These are phyloP conservation scores for Onygena corvina DNA, from an alignment of 2,329 filamentous ascomycete species.

Conservation along the genomic window DNA sequence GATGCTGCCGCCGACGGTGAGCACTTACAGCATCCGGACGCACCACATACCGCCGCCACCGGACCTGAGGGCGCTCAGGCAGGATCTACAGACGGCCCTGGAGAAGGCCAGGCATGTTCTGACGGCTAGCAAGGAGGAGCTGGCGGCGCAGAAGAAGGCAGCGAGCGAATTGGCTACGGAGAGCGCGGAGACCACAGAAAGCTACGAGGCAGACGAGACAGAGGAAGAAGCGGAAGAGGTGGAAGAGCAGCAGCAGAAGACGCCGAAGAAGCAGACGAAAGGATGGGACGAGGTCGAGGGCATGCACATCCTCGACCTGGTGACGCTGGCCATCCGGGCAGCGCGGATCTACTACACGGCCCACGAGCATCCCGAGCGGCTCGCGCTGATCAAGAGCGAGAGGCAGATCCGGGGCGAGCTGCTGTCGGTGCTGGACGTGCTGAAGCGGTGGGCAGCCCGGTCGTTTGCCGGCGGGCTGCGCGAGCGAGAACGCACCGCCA, in stretches of 20 bases:
- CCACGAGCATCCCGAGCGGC: conserved; percentile 72
- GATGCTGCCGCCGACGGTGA: conserved; percentile 92
- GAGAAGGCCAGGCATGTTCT: conserved; percentile 57
- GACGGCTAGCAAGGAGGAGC: conserved; percentile 32
- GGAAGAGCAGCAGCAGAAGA: conserved; percentile 22
- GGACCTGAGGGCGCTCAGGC: conserved; percentile 64
- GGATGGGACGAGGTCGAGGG: conserved; percentile 82
- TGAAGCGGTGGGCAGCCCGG: conserved; percentile 81
- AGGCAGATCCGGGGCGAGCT: conserved; percentile 73
- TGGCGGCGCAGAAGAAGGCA: conserved; percentile 22
- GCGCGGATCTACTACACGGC: conserved; percentile 95
- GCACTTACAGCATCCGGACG: conserved; percentile 81
- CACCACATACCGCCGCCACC: conserved; percentile 74
- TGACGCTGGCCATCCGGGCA: conserved; percentile 87
- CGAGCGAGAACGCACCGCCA: conserved; percentile 61
- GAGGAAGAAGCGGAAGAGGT: conserved; percentile 32
- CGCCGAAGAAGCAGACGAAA: conserved; percentile 32
- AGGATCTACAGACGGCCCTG: conserved; percentile 55
- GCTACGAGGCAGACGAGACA: conserved; percentile 14
- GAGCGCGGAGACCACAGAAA: not conserved
- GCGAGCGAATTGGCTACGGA: not conserved
- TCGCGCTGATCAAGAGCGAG: conserved; percentile 80
- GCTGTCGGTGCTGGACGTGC: conserved; percentile 72
- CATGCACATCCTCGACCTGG: conserved; percentile 80
- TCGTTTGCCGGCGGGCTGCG: conserved; percentile 75